Evolutionary conservation across 2,329 filamentous ascomycete genomes (phyloP).

Genomic region (Pezicula radicicola): DNA sequence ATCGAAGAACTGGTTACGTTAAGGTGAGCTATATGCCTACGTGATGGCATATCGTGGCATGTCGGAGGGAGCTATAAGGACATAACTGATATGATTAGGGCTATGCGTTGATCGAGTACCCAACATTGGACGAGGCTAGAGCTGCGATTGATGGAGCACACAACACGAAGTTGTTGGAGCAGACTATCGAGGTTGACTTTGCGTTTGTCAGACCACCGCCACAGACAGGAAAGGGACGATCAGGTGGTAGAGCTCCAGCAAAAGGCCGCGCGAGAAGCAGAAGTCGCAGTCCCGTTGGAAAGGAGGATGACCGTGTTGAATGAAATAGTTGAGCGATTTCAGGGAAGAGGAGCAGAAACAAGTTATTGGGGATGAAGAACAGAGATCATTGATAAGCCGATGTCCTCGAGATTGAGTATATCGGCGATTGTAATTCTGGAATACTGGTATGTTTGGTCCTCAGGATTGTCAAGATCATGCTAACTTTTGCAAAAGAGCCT

Average conservation of each 20-base stretch:
- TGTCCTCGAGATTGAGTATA: conserved; percentile 17
- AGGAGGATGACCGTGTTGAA: conserved; percentile 20
- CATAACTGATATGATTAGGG: conserved; percentile 49
- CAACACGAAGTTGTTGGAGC: conserved; percentile 73
- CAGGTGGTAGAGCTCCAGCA: conserved; percentile 26
- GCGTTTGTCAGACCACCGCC: conserved; percentile 80
- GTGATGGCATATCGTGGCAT: background rate
- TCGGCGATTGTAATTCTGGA: conserved; percentile 19
- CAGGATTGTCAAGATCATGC: too few relatives aligned
- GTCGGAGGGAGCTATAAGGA: too few relatives aligned
- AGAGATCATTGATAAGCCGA: conserved; percentile 12
- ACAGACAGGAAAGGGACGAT: conserved; percentile 40
- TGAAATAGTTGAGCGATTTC: conserved; percentile 7
- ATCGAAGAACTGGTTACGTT: conserved; percentile 79
- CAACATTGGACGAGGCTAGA: conserved; percentile 73
- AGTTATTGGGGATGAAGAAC: background rate
- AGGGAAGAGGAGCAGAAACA: background rate
- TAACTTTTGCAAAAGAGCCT: too few relatives aligned
- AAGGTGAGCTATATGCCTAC: conserved; percentile 55
- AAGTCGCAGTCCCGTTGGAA: conserved; percentile 27
- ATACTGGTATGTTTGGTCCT: conserved; percentile 11
- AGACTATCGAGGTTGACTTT: conserved; percentile 79
- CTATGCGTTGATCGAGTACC: conserved; percentile 82
- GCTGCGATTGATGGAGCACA: conserved; percentile 82
- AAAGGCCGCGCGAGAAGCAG: conserved; percentile 29